Evolutionary conservation across 495 filamentous ascomycete genomes (phyloP).

Genomic region (Tuber aestivum): DNA sequence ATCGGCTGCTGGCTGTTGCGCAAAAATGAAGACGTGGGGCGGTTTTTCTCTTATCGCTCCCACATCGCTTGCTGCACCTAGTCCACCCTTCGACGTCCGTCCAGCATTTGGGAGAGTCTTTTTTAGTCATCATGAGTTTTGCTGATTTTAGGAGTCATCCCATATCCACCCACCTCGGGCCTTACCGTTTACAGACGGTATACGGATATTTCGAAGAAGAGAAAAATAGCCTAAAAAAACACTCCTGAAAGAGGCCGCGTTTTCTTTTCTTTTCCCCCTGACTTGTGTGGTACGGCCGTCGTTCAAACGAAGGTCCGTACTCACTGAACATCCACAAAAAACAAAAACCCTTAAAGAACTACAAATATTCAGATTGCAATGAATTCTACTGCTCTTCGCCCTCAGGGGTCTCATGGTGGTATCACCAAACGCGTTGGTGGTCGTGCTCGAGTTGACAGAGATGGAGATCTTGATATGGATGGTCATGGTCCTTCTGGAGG

Average conservation of each 20-base stretch:
- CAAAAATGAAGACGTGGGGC: constrained; percentile 1
- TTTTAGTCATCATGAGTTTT: constrained; percentile 25
- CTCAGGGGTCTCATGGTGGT: constrained; percentile 53
- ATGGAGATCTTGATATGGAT: constrained; percentile 82
- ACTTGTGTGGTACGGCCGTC: constrained; percentile 5
- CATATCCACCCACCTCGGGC: neutral
- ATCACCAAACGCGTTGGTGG: constrained; percentile 61
- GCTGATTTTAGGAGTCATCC: constrained; percentile 25
- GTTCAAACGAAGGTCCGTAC: neutral
- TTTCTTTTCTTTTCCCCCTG: neutral
- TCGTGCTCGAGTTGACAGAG: constrained; percentile 58
- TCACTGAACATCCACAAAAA: neutral
- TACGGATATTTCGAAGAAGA: neutral
- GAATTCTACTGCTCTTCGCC: constrained; percentile 35
- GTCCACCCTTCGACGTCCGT: constrained; percentile 5
- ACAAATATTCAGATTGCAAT: constrained; percentile 12
- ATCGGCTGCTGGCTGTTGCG: constrained; percentile 5
- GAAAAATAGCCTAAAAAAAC: neutral
- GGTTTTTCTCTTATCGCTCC: neutral
- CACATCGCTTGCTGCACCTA: constrained; percentile 3
- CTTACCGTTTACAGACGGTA: neutral
- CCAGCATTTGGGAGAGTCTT: constrained; percentile 20
- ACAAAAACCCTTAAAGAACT: neutral
- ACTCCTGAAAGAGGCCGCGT: constrained; percentile 4
- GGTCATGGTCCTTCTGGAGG: constrained; percentile 47